Conservation (phyloP, 441 rosid species). For the Gossypium schwendimanii region DNA sequence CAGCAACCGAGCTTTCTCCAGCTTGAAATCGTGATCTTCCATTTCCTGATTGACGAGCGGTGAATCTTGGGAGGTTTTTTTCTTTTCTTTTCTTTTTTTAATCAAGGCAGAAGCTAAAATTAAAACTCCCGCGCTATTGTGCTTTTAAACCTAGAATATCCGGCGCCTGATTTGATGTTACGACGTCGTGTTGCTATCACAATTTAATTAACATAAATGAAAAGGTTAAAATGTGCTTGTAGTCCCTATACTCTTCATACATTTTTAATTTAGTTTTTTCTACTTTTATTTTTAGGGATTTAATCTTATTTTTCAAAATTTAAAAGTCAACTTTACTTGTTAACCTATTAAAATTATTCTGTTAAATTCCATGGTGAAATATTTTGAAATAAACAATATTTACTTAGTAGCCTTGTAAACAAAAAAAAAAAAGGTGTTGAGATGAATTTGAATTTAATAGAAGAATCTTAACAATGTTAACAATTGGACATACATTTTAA, state of each 20-base stretch:
- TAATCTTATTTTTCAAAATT: too few species aligned
- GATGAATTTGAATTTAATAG: too few species aligned
- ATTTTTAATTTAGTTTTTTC: too few species aligned
- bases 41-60: conserved; percentile 16
- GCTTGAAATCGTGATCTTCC: conserved; percentile 39
- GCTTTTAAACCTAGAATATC: conserved; percentile 13
- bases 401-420: too few species aligned
- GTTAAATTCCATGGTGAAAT: too few species aligned
- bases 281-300: too few species aligned
- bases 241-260: background rate
- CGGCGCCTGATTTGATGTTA: background rate
- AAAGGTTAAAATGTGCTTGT: background rate
- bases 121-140: conserved; percentile 22
- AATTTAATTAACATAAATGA: background rate
- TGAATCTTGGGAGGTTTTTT: background rate
- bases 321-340: too few species aligned
- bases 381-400: too few species aligned
- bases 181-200: background rate
- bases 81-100: background rate
- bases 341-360: too few species aligned
- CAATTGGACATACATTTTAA: too few species aligned
- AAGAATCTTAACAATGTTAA: too few species aligned
- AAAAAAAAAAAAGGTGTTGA: too few species aligned
- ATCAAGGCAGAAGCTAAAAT: background rate
- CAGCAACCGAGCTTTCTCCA: conserved; percentile 67